phyloP scores from a whole-genome alignment of 2,329 filamentous ascomycete genomes.

The Xylaria sp. region DNA sequence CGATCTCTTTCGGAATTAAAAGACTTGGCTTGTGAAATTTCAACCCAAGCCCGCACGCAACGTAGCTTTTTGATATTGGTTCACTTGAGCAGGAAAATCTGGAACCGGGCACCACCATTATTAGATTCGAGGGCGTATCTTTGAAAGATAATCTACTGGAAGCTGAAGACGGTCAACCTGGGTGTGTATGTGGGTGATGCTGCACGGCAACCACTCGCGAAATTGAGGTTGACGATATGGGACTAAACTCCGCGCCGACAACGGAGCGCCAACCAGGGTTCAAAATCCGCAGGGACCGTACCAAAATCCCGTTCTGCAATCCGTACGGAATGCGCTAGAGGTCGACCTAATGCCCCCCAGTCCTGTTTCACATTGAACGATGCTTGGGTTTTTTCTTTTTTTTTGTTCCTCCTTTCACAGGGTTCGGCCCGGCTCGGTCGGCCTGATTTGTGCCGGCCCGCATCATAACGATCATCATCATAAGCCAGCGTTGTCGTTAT shows the following conservation, averaged over 20 bases:
- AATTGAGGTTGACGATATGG: too few species aligned
- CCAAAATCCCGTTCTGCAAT: neutral
- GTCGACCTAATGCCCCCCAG: too few species aligned
- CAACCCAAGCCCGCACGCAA: neutral
- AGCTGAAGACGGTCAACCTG: too few species aligned
- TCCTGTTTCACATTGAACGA: neutral
- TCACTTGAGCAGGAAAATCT: neutral
- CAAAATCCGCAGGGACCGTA: neutral
- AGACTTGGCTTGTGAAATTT: neutral
- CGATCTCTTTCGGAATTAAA: too few species aligned
- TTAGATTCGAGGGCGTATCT: neutral
- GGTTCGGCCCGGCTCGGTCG: neutral
- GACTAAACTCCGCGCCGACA: too few species aligned
- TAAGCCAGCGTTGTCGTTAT: neutral
- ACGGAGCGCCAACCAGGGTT: too few species aligned
- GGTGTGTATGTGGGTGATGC: too few species aligned
- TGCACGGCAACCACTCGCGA: too few species aligned
- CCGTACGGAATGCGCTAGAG: neutral
- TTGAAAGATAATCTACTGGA: neutral
- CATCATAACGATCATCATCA: neutral
- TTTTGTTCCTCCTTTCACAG: neutral
- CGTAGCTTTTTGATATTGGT: neutral
- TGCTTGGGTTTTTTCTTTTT: neutral
- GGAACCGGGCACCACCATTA: neutral
- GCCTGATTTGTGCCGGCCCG: neutral